Base-by-base conservation (phyloP, 106 monocot species). In the Dioscorea dumetorum region DNA sequence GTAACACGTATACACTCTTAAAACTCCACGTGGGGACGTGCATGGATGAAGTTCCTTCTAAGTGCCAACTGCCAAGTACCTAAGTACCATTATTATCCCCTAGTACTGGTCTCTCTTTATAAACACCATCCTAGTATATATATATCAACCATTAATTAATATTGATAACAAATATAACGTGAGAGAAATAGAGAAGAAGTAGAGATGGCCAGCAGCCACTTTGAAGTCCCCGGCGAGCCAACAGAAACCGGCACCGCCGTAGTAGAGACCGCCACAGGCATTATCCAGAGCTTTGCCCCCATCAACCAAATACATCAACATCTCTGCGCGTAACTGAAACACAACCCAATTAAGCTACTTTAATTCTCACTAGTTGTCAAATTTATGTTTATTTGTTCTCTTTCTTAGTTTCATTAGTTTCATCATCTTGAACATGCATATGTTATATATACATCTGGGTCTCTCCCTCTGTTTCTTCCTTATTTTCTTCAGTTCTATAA, bases 291-390 rank as follows among this genome's bases (percentile, higher is more conserved):
- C 24, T 94, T 91, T 53, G 68, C 73, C 21, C 94, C 94, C 64
- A 72, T 94, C 80, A 77, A 71, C 71, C 71, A 75, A 22, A 94
- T 94, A 77, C 90, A 91, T 63, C 81, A 91, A 60, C 94, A 94
- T 61, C 83, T 88, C 28, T 94, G 94, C 90, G 94, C 94, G 81
- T 74, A 81, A 18, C 0, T 15, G 1, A n/a, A 15, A 1, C 6
- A 23, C 19, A 12, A 28, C 0, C 24, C 33, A 11, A n/a, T n/a
- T n/a, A n/a, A 41, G 9, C 41, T 21, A 4, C 22, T 12, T 73
- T 2, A 4, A 21, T 48, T 63, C 35, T 24, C 22, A 33, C 16
- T 49, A 10, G 19, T 51, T 8, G 22, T 11, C 5, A 4, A 24
- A n/a, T 16, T 8, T 14, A 8, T 1, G 52, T 3, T 68, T 17